Evolutionary conservation across 108 stramenopile genomes (phyloP), one percentile per base, ranked within the genome.

Genomic region (Schizochytrium sp.): DNA sequence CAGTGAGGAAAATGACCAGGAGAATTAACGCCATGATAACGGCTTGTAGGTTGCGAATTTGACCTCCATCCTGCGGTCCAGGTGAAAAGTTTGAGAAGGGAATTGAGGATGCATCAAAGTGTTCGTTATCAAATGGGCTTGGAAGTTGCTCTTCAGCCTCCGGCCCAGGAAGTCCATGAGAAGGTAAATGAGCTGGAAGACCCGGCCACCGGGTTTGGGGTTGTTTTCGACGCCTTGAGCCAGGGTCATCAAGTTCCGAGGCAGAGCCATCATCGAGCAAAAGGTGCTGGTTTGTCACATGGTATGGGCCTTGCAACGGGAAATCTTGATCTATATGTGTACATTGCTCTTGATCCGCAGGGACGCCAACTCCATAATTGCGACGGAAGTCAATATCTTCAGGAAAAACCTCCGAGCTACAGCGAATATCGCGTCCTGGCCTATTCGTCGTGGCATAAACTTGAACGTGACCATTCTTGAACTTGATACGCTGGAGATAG

Each of bases 401-500:
- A 10, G 76, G 76, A 2, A 83, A 83, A 10, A 83, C 28, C 10
- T 10, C 28, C 7, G 10, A 13, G 76, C 76, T 83, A 53, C 76
- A 83, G 53, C 50, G 50, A 28, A 83, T 49, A 10, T 49, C 50
- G 0, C 28, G 10, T 5, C 76, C 76, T 0, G 76, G 76, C n/a
- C 76, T 47, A 10, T 53, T 55, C 5, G 76, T 55, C 5, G 76
- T 83, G 8, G 76, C 76, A 4, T 83, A 83, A 0, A 83, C 76
- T 2, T 83, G 76, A 47, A 55, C 47, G 53, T 83, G 50, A 5
- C 76, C 76, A 53, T 40, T 83, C 53, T 55, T 49, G 53, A 47
- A 83, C 13, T 83, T 49, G 53, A 83, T 83, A 10, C 76, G 76
- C 47, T 83, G 76, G 50, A 83, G 3, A 28, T 83, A 83, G 38